Conservation (phyloP, 257 asterid species). For the Mentha longifolia region DNA sequence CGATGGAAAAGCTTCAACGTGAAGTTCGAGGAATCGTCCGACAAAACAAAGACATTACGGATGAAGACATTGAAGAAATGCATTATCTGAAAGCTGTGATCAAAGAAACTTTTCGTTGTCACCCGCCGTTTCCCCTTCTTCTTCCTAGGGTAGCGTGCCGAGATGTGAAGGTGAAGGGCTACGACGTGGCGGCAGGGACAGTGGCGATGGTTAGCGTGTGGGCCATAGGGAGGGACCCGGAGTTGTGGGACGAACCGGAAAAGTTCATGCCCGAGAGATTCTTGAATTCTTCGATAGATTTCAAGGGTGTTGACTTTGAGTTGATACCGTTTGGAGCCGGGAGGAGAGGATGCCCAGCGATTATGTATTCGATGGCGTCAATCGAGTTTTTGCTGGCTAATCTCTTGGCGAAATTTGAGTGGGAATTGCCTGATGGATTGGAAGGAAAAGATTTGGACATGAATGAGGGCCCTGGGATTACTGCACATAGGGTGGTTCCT, state of each 20-base stretch:
- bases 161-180: constrained; percentile 25
- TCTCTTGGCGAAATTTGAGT: constrained; percentile 44
- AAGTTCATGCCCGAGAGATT: constrained; percentile 46
- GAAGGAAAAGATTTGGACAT: constrained; percentile 46
- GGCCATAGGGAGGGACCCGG: constrained; percentile 44
- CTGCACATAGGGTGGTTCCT: constrained; percentile 24
- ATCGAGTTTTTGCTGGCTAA: constrained; percentile 34
- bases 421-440: constrained; percentile 41
- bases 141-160: constrained; percentile 12
- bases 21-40: constrained; percentile 13
- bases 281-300: constrained; percentile 22
- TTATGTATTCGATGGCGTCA: background rate
- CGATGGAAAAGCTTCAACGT: constrained; percentile 13
- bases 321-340: constrained; percentile 60
- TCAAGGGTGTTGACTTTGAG: constrained; percentile 43
- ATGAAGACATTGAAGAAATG: constrained; percentile 19
- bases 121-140: constrained; percentile 28
- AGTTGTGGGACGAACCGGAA: constrained; percentile 38
- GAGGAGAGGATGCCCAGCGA: constrained; percentile 35
- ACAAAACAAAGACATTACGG: constrained; percentile 8
- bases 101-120: constrained; percentile 25
- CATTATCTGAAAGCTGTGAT: constrained; percentile 30
- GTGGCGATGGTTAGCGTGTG: constrained; percentile 28
- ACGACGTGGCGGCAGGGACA: constrained; percentile 18
- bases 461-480: constrained; percentile 43